Evolutionary conservation across 257 asterid genomes (phyloP).

Genomic region (Plectranthus barbatus): DNA sequence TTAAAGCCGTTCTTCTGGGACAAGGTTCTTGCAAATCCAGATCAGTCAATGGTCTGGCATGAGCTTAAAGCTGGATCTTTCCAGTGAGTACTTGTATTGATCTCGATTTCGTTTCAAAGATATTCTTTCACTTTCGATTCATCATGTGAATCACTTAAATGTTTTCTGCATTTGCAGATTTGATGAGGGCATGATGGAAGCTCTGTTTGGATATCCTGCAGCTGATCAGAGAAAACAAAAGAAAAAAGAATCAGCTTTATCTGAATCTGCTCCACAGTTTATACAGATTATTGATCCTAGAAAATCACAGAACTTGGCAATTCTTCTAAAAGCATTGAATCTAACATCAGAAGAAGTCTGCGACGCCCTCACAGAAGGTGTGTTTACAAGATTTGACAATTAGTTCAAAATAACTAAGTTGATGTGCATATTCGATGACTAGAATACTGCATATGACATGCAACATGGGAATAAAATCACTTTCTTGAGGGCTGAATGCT

Average conservation of each 20-base stretch:
- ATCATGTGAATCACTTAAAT: not conserved
- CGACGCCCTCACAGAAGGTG: conserved; percentile 79
- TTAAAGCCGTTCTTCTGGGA: conserved; percentile 98
- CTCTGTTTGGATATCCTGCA: conserved; percentile 65
- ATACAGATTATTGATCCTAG: conserved; percentile 79
- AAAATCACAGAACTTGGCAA: conserved; percentile 83
- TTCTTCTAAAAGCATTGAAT: conserved; percentile 83
- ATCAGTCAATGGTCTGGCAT: conserved; percentile 95
- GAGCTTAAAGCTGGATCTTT: conserved; percentile 90
- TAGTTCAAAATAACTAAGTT: not conserved
- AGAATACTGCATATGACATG: not conserved
- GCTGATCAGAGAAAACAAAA: conserved; percentile 43
- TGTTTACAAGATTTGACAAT: not conserved
- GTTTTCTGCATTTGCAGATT: conserved; percentile 38
- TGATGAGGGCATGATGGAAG: conserved; percentile 93
- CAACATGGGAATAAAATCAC: not conserved
- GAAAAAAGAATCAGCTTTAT: conserved; percentile 28
- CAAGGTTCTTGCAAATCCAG: conserved; percentile 83
- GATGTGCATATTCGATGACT: conserved; percentile 5
- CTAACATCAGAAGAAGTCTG: conserved; percentile 87
- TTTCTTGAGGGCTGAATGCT: too few relatives aligned
- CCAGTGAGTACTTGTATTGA: conserved; percentile 51
- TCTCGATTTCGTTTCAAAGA: not conserved
- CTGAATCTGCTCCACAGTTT: conserved; percentile 41
- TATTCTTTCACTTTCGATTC: not conserved